These are phyloP conservation scores for Golubevia sp. DNA, from an alignment of 1,284 basidiomycete species.

Conservation along the genomic window DNA sequence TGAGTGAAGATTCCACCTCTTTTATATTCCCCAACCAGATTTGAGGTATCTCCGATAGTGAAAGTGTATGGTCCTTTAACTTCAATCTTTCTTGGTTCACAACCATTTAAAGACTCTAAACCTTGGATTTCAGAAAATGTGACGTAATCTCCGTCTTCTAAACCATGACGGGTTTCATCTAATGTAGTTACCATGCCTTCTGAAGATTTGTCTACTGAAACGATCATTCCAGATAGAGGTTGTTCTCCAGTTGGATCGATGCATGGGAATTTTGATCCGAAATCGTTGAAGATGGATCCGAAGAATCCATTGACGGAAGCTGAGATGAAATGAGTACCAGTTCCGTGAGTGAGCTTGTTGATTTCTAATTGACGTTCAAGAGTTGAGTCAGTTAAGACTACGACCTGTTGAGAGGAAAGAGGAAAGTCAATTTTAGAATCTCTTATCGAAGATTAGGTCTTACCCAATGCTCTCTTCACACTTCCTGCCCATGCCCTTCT, in stretches of 20 bases:
- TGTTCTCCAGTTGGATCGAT: conserved; percentile 95
- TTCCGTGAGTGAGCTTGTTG: conserved; percentile 48
- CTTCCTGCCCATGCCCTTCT: too few species aligned
- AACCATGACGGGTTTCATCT: conserved; percentile 94
- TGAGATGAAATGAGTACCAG: conserved; percentile 53
- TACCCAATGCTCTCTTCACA: too few species aligned
- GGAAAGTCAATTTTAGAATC: not conserved
- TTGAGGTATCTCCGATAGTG: conserved; percentile 59
- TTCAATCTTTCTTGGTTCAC: conserved; percentile 85
- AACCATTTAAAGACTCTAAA: conserved; percentile 87
- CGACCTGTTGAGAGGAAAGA: conserved; percentile 63
- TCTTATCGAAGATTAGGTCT: conserved; percentile 3
- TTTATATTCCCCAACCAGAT: conserved; percentile 74
- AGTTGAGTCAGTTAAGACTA: conserved; percentile 44
- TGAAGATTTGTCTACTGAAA: conserved; percentile 68
- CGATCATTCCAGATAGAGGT: conserved; percentile 91
- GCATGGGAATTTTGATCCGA: conserved; percentile 90
- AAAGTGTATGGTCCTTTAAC: conserved; percentile 73
- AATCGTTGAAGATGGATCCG: conserved; percentile 86
- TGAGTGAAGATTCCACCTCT: conserved; percentile 94
- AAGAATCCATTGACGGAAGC: conserved; percentile 58
- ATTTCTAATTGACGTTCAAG: conserved; percentile 48
- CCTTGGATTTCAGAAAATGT: conserved; percentile 98
- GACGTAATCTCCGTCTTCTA: conserved; percentile 97
- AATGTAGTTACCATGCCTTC: conserved; percentile 94